phyloP scores from a whole-genome alignment of 2,329 filamentous ascomycete species.

The Diaporthe velutina region DNA sequence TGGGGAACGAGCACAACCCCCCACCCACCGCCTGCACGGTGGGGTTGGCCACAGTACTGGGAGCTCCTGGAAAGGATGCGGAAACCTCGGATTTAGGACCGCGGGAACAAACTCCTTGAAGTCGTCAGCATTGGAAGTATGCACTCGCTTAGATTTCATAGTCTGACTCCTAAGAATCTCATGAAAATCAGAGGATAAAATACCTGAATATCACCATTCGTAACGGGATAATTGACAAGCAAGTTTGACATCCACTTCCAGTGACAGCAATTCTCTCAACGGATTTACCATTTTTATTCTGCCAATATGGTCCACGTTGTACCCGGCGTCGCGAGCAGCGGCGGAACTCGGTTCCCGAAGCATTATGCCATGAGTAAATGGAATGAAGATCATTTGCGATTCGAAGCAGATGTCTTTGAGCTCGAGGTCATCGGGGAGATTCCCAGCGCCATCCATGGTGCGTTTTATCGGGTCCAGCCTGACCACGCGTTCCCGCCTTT shows the following conservation, averaged over 20 bases:
- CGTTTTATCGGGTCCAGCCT: background rate
- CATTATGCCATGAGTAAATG: constrained; percentile 9
- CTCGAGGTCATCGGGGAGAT: background rate
- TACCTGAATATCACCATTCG: no score
- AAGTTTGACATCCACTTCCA: background rate
- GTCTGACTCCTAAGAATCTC: no score
- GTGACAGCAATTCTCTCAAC: background rate
- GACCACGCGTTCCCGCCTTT: background rate
- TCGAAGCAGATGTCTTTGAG: background rate
- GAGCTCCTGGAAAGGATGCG: background rate
- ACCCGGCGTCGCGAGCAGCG: background rate
- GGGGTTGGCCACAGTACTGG: background rate
- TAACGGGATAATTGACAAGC: background rate
- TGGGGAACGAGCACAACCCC: background rate
- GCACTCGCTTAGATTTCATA: background rate
- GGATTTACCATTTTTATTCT: no score
- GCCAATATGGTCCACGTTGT: background rate
- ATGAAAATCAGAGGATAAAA: background rate
- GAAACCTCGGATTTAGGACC: background rate
- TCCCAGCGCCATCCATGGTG: background rate
- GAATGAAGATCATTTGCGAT: constrained; percentile 9
- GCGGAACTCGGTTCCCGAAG: background rate
- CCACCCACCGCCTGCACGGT: background rate
- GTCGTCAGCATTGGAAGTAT: background rate
- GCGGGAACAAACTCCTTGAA: background rate